Percentiles rank a stretch among this genome's conserved stretches.
phyloP scores from a whole-genome alignment of 2,329 filamentous ascomycete genomes.

The Xylariaceae sp. region DNA sequence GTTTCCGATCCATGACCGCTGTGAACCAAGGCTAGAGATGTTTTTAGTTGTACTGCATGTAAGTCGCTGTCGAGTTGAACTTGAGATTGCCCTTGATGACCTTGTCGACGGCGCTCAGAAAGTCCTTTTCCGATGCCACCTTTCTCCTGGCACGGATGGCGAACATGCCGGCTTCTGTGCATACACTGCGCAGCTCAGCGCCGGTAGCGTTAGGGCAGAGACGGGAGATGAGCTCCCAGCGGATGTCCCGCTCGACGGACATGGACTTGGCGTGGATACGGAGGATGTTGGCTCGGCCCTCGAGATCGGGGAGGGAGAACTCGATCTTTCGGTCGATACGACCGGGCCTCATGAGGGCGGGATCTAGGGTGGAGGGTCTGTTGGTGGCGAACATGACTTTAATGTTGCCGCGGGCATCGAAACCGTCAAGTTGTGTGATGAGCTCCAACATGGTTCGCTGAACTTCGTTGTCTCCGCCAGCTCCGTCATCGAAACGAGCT shows the following conservation, averaged over 20 bases:
- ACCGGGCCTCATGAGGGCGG: constrained; percentile 93
- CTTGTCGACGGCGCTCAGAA: constrained; percentile 96
- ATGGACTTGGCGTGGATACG: constrained; percentile 99
- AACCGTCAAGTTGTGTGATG: constrained; percentile 94
- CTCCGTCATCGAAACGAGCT: constrained; percentile 93
- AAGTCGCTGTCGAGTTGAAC: constrained; percentile 97
- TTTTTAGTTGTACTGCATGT: constrained; percentile 97
- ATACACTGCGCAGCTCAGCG: constrained; percentile 92
- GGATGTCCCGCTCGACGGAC: constrained; percentile 97
- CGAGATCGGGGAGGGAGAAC: constrained; percentile 94
- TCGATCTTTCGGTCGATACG: constrained; percentile 99
- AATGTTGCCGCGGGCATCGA: constrained; percentile 95
- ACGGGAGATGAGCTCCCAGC: constrained; percentile 97
- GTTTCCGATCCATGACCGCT: constrained; percentile 2
- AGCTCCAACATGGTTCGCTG: constrained; percentile 97
- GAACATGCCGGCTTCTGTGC: constrained; percentile 98
- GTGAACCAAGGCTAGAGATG: neutral
- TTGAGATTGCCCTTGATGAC: constrained; percentile 99
- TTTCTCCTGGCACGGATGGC: constrained; percentile 92
- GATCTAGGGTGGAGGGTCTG: constrained; percentile 89
- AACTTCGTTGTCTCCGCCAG: constrained; percentile 95
- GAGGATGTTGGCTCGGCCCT: constrained; percentile 94
- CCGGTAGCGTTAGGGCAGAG: constrained; percentile 96
- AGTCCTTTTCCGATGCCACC: constrained; percentile 98
- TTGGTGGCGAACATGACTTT: constrained; percentile 99